phyloP scores from a whole-genome alignment of 2,329 filamentous ascomycete species.

The Ophiostoma ulmi region DNA sequence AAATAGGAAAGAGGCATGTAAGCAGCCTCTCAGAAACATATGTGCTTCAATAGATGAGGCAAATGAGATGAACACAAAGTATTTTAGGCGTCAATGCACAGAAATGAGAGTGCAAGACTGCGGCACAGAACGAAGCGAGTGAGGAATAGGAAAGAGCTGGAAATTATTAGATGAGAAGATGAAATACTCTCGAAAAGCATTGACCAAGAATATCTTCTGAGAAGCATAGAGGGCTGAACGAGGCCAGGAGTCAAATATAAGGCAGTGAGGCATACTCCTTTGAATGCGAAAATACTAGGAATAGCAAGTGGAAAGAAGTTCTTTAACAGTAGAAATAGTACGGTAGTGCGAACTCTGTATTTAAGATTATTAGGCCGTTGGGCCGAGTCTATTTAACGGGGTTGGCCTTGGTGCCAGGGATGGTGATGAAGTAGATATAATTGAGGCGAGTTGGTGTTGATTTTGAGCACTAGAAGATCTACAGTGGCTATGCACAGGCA shows the following conservation, averaged over 20 bases:
- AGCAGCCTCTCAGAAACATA: too few relatives aligned
- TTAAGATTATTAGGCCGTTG: background rate
- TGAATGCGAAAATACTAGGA: background rate
- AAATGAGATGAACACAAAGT: background rate
- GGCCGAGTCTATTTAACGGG: background rate
- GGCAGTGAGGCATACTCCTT: background rate
- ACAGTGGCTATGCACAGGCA: too few relatives aligned
- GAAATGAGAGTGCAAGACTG: background rate
- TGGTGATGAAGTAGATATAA: too few relatives aligned
- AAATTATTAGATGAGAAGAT: too few relatives aligned
- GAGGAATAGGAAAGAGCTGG: background rate
- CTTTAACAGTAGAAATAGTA: background rate
- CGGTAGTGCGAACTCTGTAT: background rate
- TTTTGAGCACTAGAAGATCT: too few relatives aligned
- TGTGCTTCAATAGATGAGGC: too few relatives aligned
- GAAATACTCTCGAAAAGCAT: background rate
- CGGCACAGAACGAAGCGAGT: background rate
- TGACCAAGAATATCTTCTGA: background rate
- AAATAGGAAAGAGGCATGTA: too few relatives aligned
- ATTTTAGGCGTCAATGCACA: background rate
- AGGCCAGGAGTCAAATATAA: background rate
- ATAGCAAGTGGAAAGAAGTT: too few relatives aligned
- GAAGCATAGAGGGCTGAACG: background rate
- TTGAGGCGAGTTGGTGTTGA: too few relatives aligned
- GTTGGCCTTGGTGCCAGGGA: background rate